These are phyloP conservation scores for Singerocomus rubriflavus DNA, from an alignment of 1,284 basidiomycete species.

Conservation along the genomic window DNA sequence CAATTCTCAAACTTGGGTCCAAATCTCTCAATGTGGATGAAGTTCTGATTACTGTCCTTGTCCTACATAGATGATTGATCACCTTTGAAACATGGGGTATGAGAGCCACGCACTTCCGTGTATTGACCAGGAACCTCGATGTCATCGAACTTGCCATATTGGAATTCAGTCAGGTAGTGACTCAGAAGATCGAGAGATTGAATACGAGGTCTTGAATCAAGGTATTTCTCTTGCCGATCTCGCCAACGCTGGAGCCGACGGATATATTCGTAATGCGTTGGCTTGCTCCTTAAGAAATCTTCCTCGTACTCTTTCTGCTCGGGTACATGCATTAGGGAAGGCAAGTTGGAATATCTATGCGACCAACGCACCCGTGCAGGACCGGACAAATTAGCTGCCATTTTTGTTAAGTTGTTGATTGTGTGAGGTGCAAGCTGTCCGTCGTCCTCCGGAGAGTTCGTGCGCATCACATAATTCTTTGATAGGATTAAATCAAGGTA, in stretches of 20 bases:
- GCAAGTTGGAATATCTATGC: neutral
- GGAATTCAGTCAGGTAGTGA: slow-evolving; percentile 97
- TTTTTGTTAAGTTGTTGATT: slow-evolving; percentile 63
- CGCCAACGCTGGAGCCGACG: slow-evolving; percentile 90
- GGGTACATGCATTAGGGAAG: slow-evolving; percentile 4
- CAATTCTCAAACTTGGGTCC: slow-evolving; percentile 89
- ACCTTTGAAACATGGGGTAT: neutral
- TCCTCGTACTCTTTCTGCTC: slow-evolving; percentile 84
- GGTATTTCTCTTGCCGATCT: slow-evolving; percentile 83
- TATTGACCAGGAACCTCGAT: slow-evolving; percentile 99
- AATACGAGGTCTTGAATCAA: slow-evolving; percentile 81
- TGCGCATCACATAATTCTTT: slow-evolving; percentile 71
- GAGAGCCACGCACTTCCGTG: slow-evolving; percentile 64
- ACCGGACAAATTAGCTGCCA: slow-evolving; percentile 67
- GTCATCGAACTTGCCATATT: slow-evolving; percentile 97
- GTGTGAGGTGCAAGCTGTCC: slow-evolving; percentile 65
- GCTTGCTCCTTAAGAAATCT: slow-evolving; percentile 85
- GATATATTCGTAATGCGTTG: slow-evolving; percentile 87
- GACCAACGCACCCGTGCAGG: slow-evolving; percentile 56
- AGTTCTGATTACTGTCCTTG: slow-evolving; percentile 92
- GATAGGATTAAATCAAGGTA: slow-evolving; percentile 10
- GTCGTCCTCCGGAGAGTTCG: slow-evolving; percentile 70
- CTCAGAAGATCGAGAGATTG: slow-evolving; percentile 90
- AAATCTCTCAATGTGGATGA: slow-evolving; percentile 91
- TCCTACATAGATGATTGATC: slow-evolving; percentile 50